Base-by-base conservation (phyloP, 148 eudicot genomes). In the Chenopodium formosanum region DNA sequence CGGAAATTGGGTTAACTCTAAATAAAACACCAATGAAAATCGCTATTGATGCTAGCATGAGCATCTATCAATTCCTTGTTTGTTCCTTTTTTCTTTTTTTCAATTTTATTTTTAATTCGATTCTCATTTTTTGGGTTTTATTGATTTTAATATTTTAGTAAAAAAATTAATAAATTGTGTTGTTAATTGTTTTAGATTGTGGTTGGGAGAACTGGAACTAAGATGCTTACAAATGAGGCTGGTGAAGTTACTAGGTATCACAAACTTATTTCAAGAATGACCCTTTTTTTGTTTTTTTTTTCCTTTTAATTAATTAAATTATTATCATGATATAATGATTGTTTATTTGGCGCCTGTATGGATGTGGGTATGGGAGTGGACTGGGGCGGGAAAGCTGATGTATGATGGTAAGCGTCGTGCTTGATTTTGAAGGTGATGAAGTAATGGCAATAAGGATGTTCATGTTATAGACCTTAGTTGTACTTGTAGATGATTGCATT, bases 11-110 rank as follows among this genome's bases (percentile, higher is more conserved):
- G 27, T 27, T 27, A 27, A 27, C 27, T 27, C 27, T 27, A 27
- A 27, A 27, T 0, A 27, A 27, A 27, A 27, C 27, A 27, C 27
- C 27, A 27, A 27, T 27, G 4, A 90, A 88, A 86, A 88, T 97
- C 81, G 98, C 99, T 25, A 88, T 97, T 74, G 99, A 97, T 83
- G 99, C 99, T 82, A 94, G 98, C 92, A 97, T 97, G 99, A 97
- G 99, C 93, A 97, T 97, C 71, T 97, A 97, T 83, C 99, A 97
- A 80, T 97, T 97, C 78, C 91, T 97, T 34, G 99, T 97, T 40
- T 58, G 89, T 82, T 75, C 68, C 70, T 64, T 27, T 53, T 9
- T n/a, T 6, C 53, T 75, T 34, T 37, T 37, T 37, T 34, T 4
- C 37, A 2, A 34, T 2, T 34, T 6, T 6, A 37, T 0, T 37